Base-by-base conservation (phyloP, 331 rosid species). In the Quercus lobata region DNA sequence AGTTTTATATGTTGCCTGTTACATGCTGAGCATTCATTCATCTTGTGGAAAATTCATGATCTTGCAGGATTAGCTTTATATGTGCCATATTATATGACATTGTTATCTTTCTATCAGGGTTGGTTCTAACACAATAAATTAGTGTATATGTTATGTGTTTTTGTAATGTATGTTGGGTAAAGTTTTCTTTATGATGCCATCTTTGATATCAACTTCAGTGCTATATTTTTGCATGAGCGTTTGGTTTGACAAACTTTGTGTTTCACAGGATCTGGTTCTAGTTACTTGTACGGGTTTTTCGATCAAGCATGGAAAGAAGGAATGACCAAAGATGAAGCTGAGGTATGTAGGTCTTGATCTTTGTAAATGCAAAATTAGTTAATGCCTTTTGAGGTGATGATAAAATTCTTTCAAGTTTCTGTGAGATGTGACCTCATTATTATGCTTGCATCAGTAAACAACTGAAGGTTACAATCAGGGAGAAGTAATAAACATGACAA, bases 291-390 rank as follows among this genome's bases (percentile, higher is more conserved):
- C 80, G 99, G 98, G 2, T 96, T 96, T 86, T 93, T 90, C 65
- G 99, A 93, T 76, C 98, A 96, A 81, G 99, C 91, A 19, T 96
- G 99, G 99, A 96, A 75, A 87, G 98, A 96, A 57, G 99, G 97
- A 84, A 93, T 91, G 99, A 96, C 93, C 76, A 92, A 87, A 86
- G 98, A 96, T 7, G 99, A 96, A 87, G 98, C 99, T n/a, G 99
- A 96, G 97, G 99, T 93, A 86, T 84, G 83, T 70, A 29, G 77
- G 71, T 75, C 65, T 81, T 62, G 29, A 32, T 78, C 55, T 30
- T 76, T 77, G 72, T 34, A 24, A 70, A 41, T 76, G 73, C 76
- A 52, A 54, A 19, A 58, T 57, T 17, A 27, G 54, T 61, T 73
- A 29, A n/a, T 57, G 29, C 24, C 71, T 74, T 74, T 54, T 70